Base-by-base conservation (phyloP, 495 filamentous ascomycete genomes). In the Lindgomyces ingoldianus region DNA sequence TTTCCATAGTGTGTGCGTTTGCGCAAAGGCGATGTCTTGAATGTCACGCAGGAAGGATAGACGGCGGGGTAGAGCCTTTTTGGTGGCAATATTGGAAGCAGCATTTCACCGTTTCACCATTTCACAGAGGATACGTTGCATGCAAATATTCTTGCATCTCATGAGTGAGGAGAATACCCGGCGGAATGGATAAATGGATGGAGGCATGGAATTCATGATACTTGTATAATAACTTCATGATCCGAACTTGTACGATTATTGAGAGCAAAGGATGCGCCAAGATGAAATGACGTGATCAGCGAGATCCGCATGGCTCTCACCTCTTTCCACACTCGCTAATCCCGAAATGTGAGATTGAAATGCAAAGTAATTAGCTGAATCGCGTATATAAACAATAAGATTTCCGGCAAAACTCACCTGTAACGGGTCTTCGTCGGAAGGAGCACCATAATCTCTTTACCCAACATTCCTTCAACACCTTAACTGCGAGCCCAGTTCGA, bases 401-500 rank as follows among this genome's bases (percentile, higher is more conserved):
- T 42, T 30, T 41, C 2, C 27, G 39, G 49, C 42, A 21, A 19
- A 52, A 18, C 21, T 9, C 29, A 70, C 68, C 63, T 70, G 68
- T 70, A 70, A 56, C 41, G 68, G 63, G 68, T 70, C 68, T 56
- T 26, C 57, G 49, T 70, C 63, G 52, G 68, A 64, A 70, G 68
- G 68, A 63, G 33, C 18, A 53, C 53, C 69, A 55, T 59, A 27
- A 65, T 62, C 65, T 53, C 48, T 46, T 21, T n/a, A 24, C 18
- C n/a, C 36, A 6, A 50, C 46, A 54, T 67, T 62, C 47, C 36
- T 24, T 25, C 19, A 12, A 45, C 33, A 22, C 67, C 44, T 47
- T 50, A 24, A 53, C 69, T 24, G 55, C 58, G 83, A 82, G 81
- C 81, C 83, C 79, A 78, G 83, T 84, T 83, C 83, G 83, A 85